phyloP scores from a whole-genome alignment of 169 alveolate genomes.

The Plasmodium cynomolgi region DNA sequence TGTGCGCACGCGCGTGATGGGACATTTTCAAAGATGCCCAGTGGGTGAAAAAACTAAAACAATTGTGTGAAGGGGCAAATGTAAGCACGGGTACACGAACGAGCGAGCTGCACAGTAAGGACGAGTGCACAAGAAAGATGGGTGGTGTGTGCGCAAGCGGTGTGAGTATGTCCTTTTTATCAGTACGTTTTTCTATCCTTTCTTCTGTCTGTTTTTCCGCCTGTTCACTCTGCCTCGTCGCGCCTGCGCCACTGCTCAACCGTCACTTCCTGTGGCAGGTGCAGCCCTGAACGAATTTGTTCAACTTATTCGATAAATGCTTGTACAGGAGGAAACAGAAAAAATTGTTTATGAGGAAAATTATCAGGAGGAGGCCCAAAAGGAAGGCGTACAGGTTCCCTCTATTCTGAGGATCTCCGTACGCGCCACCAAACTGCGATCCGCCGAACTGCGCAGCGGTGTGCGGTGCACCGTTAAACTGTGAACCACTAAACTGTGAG shows the following conservation, averaged over 20 bases:
- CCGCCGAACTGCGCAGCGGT: background rate
- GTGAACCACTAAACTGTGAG: background rate
- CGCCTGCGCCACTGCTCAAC: background rate
- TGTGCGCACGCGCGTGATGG: background rate
- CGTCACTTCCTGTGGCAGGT: background rate
- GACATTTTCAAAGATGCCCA: background rate
- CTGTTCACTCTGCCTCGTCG: background rate
- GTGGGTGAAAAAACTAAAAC: background rate
- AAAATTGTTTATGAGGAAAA: background rate
- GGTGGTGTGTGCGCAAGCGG: background rate
- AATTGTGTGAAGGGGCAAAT: background rate
- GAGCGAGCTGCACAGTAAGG: background rate
- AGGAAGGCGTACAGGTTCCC: background rate
- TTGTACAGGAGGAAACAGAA: constrained; percentile 3
- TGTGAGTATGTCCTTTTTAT: background rate
- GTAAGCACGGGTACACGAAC: background rate
- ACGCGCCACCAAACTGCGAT: background rate
- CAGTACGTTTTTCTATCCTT: background rate
- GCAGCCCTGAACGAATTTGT: background rate
- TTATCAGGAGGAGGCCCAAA: background rate
- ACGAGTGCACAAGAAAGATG: background rate
- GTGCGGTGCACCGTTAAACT: background rate
- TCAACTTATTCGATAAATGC: constrained; percentile 3
- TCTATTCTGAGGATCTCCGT: background rate
- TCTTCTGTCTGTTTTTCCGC: background rate